Evolutionary conservation across 2,329 filamentous ascomycete species (phyloP).

Genomic region (Cryphonectria nitschkei): DNA sequence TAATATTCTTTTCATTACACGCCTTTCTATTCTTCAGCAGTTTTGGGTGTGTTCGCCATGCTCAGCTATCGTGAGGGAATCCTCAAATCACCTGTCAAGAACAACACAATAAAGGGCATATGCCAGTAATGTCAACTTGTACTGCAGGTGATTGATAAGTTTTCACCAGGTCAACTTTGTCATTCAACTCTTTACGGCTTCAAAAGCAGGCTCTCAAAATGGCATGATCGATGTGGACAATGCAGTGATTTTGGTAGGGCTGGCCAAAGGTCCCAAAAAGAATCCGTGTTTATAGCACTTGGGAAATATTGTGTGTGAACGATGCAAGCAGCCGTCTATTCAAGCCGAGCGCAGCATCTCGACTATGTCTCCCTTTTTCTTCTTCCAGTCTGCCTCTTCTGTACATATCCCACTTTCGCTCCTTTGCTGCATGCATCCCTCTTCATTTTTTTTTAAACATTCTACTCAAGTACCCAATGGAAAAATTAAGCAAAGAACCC

Average conservation of each 20-base stretch:
- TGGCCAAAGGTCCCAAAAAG: neutral
- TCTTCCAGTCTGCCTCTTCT: neutral
- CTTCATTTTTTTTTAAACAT: neutral
- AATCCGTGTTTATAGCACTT: neutral
- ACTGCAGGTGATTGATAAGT: no score
- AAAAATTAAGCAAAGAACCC: neutral
- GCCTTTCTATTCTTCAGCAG: neutral
- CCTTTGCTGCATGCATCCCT: neutral
- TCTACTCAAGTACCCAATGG: neutral
- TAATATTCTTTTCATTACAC: neutral
- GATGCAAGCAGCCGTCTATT: constrained; percentile 1
- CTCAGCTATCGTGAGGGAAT: no score
- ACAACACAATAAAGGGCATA: no score
- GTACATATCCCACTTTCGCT: neutral
- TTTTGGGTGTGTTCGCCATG: no score
- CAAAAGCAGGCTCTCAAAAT: no score
- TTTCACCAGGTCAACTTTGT: no score
- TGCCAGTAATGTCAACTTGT: no score
- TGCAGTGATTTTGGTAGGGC: neutral
- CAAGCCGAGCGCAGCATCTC: constrained; percentile 6
- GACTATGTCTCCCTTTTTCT: neutral
- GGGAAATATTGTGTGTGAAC: neutral
- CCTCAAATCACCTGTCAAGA: no score
- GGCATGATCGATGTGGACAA: no score
- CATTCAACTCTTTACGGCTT: no score